Evolutionary conservation across 2,329 filamentous ascomycete genomes (phyloP).

Genomic region (Pleoardoris graminearum): DNA sequence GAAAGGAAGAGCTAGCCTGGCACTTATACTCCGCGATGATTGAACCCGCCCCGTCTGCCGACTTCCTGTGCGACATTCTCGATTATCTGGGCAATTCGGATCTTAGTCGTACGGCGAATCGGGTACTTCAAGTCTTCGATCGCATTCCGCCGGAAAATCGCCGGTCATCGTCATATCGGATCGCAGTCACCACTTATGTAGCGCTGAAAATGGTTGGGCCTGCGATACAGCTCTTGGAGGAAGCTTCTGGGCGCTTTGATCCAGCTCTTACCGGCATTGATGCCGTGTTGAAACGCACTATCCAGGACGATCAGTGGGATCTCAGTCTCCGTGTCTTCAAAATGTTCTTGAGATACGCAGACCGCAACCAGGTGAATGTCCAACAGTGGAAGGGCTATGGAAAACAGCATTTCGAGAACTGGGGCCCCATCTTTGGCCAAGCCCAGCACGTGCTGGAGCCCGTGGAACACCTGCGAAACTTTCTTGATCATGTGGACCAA

Average conservation of each 20-base stretch:
- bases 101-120: slow-evolving; percentile 44
- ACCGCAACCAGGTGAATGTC: neutral
- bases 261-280: slow-evolving; percentile 31
- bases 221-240: slow-evolving; percentile 48
- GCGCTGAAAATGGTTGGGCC: slow-evolving; percentile 43
- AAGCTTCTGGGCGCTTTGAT: slow-evolving; percentile 33
- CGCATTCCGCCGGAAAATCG: slow-evolving; percentile 44
- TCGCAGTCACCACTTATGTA: slow-evolving; percentile 51
- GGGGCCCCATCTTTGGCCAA: slow-evolving; percentile 28
- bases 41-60: slow-evolving; percentile 9
- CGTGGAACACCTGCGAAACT: slow-evolving; percentile 28
- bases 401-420: neutral
- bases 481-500: slow-evolving; percentile 31
- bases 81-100: slow-evolving; percentile 31
- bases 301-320: slow-evolving; percentile 43
- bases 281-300: slow-evolving; percentile 32
- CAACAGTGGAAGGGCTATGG: slow-evolving; percentile 9
- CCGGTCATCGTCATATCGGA: slow-evolving; percentile 49
- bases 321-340: slow-evolving; percentile 35
- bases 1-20: slow-evolving; percentile 41
- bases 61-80: slow-evolving; percentile 29
- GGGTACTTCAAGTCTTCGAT: slow-evolving; percentile 53
- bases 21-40: slow-evolving; percentile 41
- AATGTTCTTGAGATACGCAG: slow-evolving; percentile 17
- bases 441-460: slow-evolving; percentile 30